Percentiles rank a stretch among this genome's conserved stretches.
phyloP scores from a whole-genome alignment of 2,329 filamentous ascomycete species.

The Domatiomyces catenatus region DNA sequence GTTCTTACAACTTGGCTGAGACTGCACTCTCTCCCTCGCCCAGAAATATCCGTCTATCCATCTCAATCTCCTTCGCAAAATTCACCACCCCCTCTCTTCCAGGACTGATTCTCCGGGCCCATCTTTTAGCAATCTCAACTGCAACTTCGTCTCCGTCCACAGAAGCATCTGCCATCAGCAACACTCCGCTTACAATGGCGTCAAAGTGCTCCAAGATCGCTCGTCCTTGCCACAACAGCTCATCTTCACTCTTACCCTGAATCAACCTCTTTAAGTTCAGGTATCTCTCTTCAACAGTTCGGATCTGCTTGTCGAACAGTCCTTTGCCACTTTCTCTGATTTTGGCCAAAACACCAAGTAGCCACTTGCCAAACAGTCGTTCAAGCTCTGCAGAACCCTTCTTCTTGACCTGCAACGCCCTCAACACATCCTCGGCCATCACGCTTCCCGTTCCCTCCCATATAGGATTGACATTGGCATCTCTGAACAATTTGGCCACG shows the following conservation, averaged over 20 bases:
- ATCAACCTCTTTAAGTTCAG: not conserved
- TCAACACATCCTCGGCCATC: constrained; percentile 17
- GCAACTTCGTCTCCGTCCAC: constrained; percentile 22
- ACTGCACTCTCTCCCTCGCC: not conserved
- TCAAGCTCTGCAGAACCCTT: not conserved
- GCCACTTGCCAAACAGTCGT: not conserved
- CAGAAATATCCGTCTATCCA: constrained; percentile 12
- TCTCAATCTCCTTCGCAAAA: constrained; percentile 3
- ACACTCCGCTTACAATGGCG: constrained; percentile 20
- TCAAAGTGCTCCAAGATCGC: constrained; percentile 9
- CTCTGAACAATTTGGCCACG: constrained; percentile 48
- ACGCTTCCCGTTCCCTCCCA: constrained; percentile 61
- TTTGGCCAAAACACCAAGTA: not conserved
- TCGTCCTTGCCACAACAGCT: constrained; percentile 7
- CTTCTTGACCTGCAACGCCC: constrained; percentile 2
- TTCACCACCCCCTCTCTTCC: not conserved
- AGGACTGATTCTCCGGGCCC: constrained; percentile 11
- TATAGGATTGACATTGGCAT: constrained; percentile 48
- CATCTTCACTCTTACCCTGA: not conserved
- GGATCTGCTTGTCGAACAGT: not conserved
- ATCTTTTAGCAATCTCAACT: constrained; percentile 24
- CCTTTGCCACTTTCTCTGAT: not conserved
- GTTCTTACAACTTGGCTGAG: not conserved
- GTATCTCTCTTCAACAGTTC: not conserved
- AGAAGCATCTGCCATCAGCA: constrained; percentile 26